phyloP scores from a whole-genome alignment of 495 filamentous ascomycete species.

The Staphylotrichum longicolle region DNA sequence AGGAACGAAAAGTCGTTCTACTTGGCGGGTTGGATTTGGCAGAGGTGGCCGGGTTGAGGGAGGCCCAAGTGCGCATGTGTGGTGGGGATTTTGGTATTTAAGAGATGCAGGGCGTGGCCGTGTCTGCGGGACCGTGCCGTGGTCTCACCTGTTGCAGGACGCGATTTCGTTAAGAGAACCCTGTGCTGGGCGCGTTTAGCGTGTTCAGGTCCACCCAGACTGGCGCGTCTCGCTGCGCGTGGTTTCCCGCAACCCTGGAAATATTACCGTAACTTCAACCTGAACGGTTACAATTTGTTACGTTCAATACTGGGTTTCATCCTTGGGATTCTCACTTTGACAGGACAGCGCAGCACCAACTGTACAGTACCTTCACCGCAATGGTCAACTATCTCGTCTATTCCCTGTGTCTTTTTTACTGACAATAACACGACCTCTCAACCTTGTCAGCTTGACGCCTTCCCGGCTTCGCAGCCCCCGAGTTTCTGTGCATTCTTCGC shows the following conservation, averaged over 20 bases:
- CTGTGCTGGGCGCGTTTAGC: constrained; percentile 29
- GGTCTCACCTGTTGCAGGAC: constrained; percentile 28
- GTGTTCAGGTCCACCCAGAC: constrained; percentile 18
- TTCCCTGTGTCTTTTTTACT: too few species aligned
- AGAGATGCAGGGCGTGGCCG: constrained; percentile 32
- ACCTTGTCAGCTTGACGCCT: too few species aligned
- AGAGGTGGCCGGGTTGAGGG: constrained; percentile 28
- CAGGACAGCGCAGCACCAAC: too few species aligned
- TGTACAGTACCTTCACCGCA: too few species aligned
- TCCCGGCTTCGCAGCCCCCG: too few species aligned
- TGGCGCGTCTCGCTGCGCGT: constrained; percentile 14
- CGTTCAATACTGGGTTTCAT: too few species aligned
- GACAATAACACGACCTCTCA: too few species aligned
- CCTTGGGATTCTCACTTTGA: too few species aligned
- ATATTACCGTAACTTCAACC: too few species aligned
- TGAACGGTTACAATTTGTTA: too few species aligned
- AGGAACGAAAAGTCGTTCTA: neutral
- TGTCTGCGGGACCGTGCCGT: constrained; percentile 33
- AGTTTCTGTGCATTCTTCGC: too few species aligned
- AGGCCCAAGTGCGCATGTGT: constrained; percentile 27
- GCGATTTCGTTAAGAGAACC: constrained; percentile 33
- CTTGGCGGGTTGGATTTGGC: constrained; percentile 9
- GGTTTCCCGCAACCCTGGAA: neutral
- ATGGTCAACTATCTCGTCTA: too few species aligned
- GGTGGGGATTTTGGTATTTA: constrained; percentile 39